Evolutionary conservation across 2,329 filamentous ascomycete genomes (phyloP).

Genomic region (Dryadomyces quercus-mongolicae): DNA sequence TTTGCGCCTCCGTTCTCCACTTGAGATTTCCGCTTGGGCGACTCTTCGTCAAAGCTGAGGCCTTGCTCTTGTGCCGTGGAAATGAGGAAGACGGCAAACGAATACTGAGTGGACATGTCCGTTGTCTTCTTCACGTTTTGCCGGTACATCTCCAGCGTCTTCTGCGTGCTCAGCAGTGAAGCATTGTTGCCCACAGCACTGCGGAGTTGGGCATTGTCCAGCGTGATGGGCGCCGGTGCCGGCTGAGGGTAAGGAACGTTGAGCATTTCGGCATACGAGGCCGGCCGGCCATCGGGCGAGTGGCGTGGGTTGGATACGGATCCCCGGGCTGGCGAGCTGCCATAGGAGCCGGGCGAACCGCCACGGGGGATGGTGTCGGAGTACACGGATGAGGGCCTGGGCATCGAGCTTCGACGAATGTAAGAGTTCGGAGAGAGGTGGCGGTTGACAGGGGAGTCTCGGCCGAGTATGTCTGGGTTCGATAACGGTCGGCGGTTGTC

Average conservation of each 20-base stretch:
- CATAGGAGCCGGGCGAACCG: conserved; percentile 40
- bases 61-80: conserved; percentile 75
- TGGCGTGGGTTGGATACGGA: conserved; percentile 38
- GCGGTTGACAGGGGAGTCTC: conserved; percentile 39
- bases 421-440: conserved; percentile 49
- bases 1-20: conserved; percentile 34
- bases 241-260: conserved; percentile 72
- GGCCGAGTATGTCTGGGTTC: conserved; percentile 39
- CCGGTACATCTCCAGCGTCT: conserved; percentile 96
- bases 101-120: conserved; percentile 82
- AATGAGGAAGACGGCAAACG: conserved; percentile 90
- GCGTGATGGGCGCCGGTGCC: conserved; percentile 48
- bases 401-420: conserved; percentile 44
- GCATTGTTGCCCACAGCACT: conserved; percentile 77
- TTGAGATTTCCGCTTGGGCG: conserved; percentile 31
- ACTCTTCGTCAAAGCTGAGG: conserved; percentile 33
- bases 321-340: conserved; percentile 27
- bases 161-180: conserved; percentile 77
- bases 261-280: conserved; percentile 47
- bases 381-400: conserved; percentile 64
- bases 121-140: conserved; percentile 96
- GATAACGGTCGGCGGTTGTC: conserved; percentile 34
- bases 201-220: conserved; percentile 74
- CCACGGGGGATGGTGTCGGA: conserved; percentile 58
- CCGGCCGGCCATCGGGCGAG: conserved; percentile 41